Conservation (phyloP, 768 basidiomycete genomes). For the Russula dissimulans region DNA sequence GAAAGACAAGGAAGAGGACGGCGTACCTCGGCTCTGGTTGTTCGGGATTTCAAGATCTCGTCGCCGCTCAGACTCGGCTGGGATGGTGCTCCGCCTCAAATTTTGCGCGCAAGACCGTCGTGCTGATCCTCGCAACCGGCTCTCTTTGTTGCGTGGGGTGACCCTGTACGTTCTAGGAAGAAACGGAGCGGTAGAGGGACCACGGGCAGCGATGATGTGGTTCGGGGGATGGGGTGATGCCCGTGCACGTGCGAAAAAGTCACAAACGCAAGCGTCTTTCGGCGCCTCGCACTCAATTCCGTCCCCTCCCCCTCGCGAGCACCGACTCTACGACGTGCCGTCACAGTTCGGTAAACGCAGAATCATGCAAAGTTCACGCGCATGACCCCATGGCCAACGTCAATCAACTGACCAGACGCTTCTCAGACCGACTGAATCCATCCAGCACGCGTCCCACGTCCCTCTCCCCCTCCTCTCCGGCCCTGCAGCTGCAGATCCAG, state of each 20-base stretch:
- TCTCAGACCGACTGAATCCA: slow-evolving; percentile 9
- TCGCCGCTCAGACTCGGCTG: slow-evolving; percentile 21
- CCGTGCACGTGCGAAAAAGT: slow-evolving; percentile 17
- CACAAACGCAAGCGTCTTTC: background rate
- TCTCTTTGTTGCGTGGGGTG: background rate
- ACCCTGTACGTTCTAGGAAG: background rate
- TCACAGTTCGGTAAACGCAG: too few species aligned
- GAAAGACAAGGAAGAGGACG: background rate
- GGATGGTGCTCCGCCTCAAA: slow-evolving; percentile 20
- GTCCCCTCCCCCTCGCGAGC: background rate
- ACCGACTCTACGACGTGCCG: background rate
- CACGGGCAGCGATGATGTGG: slow-evolving; percentile 15
- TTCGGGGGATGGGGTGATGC: slow-evolving; percentile 16
- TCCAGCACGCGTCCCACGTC: background rate
- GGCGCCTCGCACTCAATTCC: background rate
- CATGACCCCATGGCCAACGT: background rate
- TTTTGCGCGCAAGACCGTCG: background rate
- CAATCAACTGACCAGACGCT: background rate
- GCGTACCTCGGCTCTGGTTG: slow-evolving; percentile 17
- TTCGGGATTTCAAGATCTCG: slow-evolving; percentile 22
- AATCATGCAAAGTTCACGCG: background rate
- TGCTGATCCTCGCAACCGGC: background rate
- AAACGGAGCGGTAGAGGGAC: background rate
- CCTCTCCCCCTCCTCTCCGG: background rate
- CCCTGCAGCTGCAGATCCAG: background rate